Evolutionary conservation across 1,139 yeast genomes (phyloP).

Genomic region (Pichia terricola): DNA sequence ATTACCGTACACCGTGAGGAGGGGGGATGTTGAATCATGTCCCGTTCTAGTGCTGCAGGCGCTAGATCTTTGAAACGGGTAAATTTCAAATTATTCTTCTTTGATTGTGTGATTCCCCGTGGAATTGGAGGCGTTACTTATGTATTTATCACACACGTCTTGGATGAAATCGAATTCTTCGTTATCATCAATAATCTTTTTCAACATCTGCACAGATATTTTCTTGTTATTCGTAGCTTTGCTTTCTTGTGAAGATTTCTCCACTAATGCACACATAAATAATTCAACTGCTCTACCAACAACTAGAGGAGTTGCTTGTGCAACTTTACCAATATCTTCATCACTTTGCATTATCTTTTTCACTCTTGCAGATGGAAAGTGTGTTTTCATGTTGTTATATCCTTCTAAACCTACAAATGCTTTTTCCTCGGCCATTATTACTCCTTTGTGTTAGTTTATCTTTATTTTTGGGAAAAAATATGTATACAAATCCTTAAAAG

Average conservation of each 20-base stretch:
- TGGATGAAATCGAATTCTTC: constrained; percentile 78
- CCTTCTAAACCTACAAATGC: constrained; percentile 8
- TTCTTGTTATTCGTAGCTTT: constrained; percentile 67
- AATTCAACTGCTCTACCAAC: constrained; percentile 92
- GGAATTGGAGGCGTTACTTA: constrained; percentile 10
- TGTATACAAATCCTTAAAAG: no score
- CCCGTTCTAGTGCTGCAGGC: no score
- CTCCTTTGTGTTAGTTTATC: no score
- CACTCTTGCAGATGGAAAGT: constrained; percentile 94
- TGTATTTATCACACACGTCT: constrained; percentile 23
- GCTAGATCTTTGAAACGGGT: no score
- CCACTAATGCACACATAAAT: constrained; percentile 83
- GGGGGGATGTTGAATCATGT: no score
- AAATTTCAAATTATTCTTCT: no score
- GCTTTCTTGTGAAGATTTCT: constrained; percentile 75
- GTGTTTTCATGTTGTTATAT: constrained; percentile 63
- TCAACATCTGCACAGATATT: constrained; percentile 74
- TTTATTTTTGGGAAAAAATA: no score
- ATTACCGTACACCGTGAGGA: no score
- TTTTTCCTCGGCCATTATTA: neutral
- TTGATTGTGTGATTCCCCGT: neutral
- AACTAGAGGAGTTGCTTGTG: constrained; percentile 95
- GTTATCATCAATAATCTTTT: constrained; percentile 72
- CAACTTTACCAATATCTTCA: constrained; percentile 96
- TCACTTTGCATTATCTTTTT: constrained; percentile 96